Evolutionary conservation across 2,329 filamentous ascomycete species (phyloP), one percentile per base, ranked within the genome.

Genomic region (Leptodontidium sp.): DNA sequence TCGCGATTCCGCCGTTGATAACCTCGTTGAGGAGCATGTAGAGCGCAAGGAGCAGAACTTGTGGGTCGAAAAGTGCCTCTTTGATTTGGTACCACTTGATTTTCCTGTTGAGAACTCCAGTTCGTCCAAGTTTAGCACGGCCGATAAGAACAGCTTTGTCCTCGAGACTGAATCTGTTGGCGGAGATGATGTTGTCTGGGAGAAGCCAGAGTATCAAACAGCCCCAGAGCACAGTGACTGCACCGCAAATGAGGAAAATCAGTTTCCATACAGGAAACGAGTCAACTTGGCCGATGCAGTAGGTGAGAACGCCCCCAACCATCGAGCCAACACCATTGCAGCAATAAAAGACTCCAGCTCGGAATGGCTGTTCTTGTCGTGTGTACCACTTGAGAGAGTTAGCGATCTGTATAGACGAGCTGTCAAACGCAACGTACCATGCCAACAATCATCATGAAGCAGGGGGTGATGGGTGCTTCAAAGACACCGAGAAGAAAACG

Each of bases 401-500:
- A 65, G 49, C 15, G 47, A 21, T 4, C 2, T 21, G 8, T 52
- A 24, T 35, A 38, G 7, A 21, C 8, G 24, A 11, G 49, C 8
- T 45, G 21, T 26, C 4, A 38, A 35, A 24, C 14, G 24, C n/a
- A 4, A 29, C 49, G 2, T 58, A 57, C 63, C 79, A 90, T 87
- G 6, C 82, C 86, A 1, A 89, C 91, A 72, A 92, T 83, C 2
- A 92, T 81, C 0, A 88, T 87, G 72, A 91, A 91, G 0, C 88
- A 88, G 0, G 90, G 90, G 0, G 88, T 90, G 7, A 68, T 68
- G 9, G 62, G 47, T 1, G 86, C 85, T 76, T 92, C 90, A 65
- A 90, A 90, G 1, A 89, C 82, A 35, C 90, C 90, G 0, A 91
- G 82, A 72, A 92, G 86, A 75, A 91, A 89, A 0, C 90, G 85